A percentile compares a stretch with the other conserved stretches of the same genome.
These are phyloP conservation scores for Polyporus arcularius DNA, from an alignment of 768 basidiomycete species.

Conservation along the genomic window DNA sequence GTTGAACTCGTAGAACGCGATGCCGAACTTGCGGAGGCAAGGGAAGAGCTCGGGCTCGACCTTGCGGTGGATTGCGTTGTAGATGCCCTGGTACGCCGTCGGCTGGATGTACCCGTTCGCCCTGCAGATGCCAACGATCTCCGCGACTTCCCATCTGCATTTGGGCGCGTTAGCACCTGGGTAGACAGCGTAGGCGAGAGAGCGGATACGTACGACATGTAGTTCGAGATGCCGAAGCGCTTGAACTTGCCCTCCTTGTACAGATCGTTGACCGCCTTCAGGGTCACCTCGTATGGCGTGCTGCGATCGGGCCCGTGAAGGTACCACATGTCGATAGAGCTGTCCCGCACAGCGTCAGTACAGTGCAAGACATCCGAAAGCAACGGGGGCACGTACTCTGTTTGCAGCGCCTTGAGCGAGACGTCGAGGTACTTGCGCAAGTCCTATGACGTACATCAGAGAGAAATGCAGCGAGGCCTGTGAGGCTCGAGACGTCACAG, in stretches of 20 bases:
- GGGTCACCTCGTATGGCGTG: slow-evolving; percentile 48
- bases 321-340: slow-evolving; percentile 47
- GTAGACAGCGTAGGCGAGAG: slow-evolving; percentile 1
- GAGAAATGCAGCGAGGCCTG: neutral
- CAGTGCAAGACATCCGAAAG: no score
- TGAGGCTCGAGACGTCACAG: neutral
- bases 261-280: slow-evolving; percentile 48
- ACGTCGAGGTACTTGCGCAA: slow-evolving; percentile 16
- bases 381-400: slow-evolving; percentile 37
- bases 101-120: slow-evolving; percentile 49
- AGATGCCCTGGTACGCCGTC: slow-evolving; percentile 49
- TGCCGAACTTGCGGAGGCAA: slow-evolving; percentile 42
- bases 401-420: slow-evolving; percentile 46
- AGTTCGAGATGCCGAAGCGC: slow-evolving; percentile 48
- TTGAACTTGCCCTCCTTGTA: slow-evolving; percentile 56
- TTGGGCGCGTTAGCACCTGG: neutral
- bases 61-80: slow-evolving; percentile 41
- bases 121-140: slow-evolving; percentile 43
- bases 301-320: slow-evolving; percentile 47
- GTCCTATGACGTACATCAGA: neutral
- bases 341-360: neutral
- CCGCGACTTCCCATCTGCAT: slow-evolving; percentile 44
- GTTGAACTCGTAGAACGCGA: slow-evolving; percentile 43
- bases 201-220: slow-evolving; percentile 37
- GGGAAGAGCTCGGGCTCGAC: slow-evolving; percentile 45